phyloP scores from a whole-genome alignment of 768 basidiomycete genomes.

The Leucocoprinus leucothites region DNA sequence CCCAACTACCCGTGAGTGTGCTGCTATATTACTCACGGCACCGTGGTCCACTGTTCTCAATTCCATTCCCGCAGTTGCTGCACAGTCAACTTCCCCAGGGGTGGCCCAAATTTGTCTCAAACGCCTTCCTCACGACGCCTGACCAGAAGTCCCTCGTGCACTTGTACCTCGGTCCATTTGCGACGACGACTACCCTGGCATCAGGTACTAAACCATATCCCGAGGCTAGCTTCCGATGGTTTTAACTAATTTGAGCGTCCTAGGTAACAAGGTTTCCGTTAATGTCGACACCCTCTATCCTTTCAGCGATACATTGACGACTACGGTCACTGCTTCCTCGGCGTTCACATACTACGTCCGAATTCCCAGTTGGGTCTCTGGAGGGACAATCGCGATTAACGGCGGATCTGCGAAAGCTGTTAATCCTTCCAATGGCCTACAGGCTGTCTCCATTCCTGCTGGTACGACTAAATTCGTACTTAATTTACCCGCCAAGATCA shows the following conservation, averaged over 20 bases:
- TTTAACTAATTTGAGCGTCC: too few species aligned
- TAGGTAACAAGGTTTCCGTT: slow-evolving; percentile 41
- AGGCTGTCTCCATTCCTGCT: slow-evolving; percentile 34
- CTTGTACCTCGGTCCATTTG: slow-evolving; percentile 47
- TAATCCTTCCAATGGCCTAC: slow-evolving; percentile 40
- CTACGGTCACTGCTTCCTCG: slow-evolving; percentile 35
- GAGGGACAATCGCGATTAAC: slow-evolving; percentile 43
- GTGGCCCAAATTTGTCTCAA: slow-evolving; percentile 52
- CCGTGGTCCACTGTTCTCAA: neutral
- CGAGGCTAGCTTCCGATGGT: too few species aligned
- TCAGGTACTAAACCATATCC: too few species aligned
- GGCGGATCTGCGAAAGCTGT: slow-evolving; percentile 33
- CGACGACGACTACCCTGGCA: slow-evolving; percentile 35
- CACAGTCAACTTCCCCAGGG: slow-evolving; percentile 55
- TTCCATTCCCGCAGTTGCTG: slow-evolving; percentile 32
- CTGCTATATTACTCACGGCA: neutral
- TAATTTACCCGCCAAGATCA: slow-evolving; percentile 44
- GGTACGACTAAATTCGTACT: slow-evolving; percentile 44
- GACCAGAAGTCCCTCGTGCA: slow-evolving; percentile 45
- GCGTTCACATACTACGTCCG: slow-evolving; percentile 42
- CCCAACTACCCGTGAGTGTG: slow-evolving; percentile 44
- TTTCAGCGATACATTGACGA: slow-evolving; percentile 47
- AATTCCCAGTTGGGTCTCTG: slow-evolving; percentile 48
- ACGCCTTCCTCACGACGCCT: slow-evolving; percentile 47
- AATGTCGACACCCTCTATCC: slow-evolving; percentile 48